Base-by-base conservation (phyloP, 2,329 filamentous ascomycete genomes). In the Fusarium sp. region DNA sequence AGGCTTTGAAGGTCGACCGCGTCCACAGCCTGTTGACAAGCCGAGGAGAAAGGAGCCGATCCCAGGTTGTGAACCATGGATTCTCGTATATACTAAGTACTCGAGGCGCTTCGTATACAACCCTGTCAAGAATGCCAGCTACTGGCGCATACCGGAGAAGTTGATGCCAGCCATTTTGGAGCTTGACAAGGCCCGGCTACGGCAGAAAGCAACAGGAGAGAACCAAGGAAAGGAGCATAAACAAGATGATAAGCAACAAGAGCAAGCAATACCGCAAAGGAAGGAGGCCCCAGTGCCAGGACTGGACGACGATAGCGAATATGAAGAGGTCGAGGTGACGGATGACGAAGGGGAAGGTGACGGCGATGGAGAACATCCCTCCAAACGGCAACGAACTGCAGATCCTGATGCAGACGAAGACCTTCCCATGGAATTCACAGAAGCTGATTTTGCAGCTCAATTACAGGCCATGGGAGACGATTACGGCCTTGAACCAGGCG, bases 391-490 rank as follows among this genome's bases (percentile, higher is more conserved):
- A 85, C 87, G 81, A 87, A 89, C 91, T 8, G 91, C 90, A 76
- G 90, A 91, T n/a, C 84, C 84, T 58, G 84, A 82, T 50, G 87
- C 67, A 74, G 86, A 75, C 85, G 47, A 87, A 85, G 70, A 84
- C 3, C 83, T 81, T 2, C 87, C 89, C 1, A 84, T 96, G 13
- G 96, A 98, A 78, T 97, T 98, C 78, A 94, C 93, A 63, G 96
- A 98, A 81, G 96, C 95, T 60, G 96, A 99, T 79, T 97, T 99
- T 77, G 95, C 94, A 41, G 95, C 92, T 80, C 96, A 99, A 79
- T 87, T 99, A 18, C 93, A 94, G 60, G 92, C 93, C 32, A 97
- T 98, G 94, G 94, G 93, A 61, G 89, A 93, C 75, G 92, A 94
- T n/a, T 95, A 95, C 75, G 94, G 91, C 2, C 86, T 95, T 36